Percentiles rank a stretch among this genome's conserved stretches.
These are phyloP conservation scores for Dictyostelium intermedium DNA, from an alignment of 78 protist genomes.

Conservation along the genomic window DNA sequence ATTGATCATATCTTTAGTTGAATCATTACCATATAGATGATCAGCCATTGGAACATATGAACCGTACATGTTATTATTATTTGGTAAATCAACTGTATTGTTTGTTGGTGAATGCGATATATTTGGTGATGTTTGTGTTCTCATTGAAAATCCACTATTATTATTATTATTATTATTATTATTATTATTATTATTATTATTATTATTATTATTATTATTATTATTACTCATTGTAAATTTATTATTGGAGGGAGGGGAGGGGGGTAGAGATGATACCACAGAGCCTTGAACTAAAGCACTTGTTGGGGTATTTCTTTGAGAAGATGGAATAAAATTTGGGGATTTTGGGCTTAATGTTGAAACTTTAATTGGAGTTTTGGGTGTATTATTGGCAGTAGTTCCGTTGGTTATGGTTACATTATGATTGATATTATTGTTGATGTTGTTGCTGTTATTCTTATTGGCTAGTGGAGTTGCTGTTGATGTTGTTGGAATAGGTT, in stretches of 20 bases:
- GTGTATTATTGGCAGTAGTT: not conserved
- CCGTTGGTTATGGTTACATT: not conserved
- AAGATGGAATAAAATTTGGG: constrained; percentile 54
- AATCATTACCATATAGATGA: not conserved
- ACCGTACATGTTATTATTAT: not conserved
- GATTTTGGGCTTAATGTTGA: constrained; percentile 60
- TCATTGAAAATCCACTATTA: not conserved
- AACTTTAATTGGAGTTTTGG: not conserved
- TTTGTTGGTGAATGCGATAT: not conserved
- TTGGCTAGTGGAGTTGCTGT: not conserved
- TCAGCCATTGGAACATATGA: not conserved
- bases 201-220: not conserved
- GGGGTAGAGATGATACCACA: not conserved
- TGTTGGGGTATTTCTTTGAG: not conserved
- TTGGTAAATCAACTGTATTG: not conserved
- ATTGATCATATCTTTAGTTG: not conserved
- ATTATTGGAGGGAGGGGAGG: not conserved
- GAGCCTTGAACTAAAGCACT: not conserved
- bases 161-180: not conserved
- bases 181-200: too few relatives aligned
- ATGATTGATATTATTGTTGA: not conserved
- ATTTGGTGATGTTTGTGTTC: not conserved
- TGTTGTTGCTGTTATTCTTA: not conserved
- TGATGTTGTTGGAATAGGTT: not conserved
- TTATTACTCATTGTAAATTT: not conserved